These are phyloP conservation scores for Casuarina equisetifolia DNA, from an alignment of 306 rosid species.

Conservation along the genomic window DNA sequence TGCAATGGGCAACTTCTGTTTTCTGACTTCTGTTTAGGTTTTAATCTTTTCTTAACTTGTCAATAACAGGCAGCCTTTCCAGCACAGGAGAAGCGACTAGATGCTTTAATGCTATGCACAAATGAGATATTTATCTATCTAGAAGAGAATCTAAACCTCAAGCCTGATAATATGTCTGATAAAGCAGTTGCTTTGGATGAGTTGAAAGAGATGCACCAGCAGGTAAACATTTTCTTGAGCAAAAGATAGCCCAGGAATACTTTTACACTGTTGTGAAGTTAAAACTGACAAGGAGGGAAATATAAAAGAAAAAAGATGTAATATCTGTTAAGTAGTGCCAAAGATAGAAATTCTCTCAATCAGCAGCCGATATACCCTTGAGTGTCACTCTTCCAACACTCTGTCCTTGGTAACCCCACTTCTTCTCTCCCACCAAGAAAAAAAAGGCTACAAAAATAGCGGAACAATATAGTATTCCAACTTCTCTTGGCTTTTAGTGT, in stretches of 20 bases:
- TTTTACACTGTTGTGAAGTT: background rate
- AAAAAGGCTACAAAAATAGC: too few species aligned
- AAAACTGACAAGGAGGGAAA: background rate
- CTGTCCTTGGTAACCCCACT: background rate
- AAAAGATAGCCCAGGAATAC: background rate
- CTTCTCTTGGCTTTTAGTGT: background rate
- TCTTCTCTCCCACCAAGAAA: background rate
- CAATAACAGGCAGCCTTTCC: slow-evolving; percentile 78
- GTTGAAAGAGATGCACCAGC: slow-evolving; percentile 88
- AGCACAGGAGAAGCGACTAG: slow-evolving; percentile 86
- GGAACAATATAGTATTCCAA: background rate
- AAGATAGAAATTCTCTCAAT: background rate
- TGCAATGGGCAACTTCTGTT: slow-evolving; percentile 12
- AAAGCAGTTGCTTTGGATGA: slow-evolving; percentile 81
- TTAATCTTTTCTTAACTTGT: slow-evolving; percentile 25
- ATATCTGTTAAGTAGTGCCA: background rate
- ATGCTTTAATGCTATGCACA: slow-evolving; percentile 79
- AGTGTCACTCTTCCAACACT: background rate
- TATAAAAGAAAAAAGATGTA: background rate
- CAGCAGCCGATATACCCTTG: background rate
- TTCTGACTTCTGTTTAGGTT: slow-evolving; percentile 18
- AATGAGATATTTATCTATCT: slow-evolving; percentile 72
- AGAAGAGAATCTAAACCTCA: slow-evolving; percentile 88
- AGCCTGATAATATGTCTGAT: slow-evolving; percentile 80
- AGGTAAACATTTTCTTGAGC: slow-evolving; percentile 41